phyloP scores from a whole-genome alignment of 2,329 filamentous ascomycete genomes.

The Colletotrichum orchidophilum region DNA sequence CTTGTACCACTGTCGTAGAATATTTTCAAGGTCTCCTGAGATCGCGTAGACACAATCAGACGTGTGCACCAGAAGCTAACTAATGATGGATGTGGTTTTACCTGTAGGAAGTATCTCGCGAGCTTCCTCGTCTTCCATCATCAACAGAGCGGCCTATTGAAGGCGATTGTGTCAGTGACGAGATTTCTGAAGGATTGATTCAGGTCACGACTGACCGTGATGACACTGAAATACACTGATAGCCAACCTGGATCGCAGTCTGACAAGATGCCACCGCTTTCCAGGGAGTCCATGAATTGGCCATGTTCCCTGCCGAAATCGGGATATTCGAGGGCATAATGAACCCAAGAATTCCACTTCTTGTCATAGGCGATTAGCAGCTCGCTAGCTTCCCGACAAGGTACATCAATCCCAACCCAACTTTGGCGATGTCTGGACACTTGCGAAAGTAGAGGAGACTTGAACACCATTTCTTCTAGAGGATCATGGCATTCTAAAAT shows the following conservation, averaged over 20 bases:
- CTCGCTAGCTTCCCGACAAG: slow-evolving; percentile 39
- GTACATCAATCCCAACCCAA: neutral
- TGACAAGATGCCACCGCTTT: neutral
- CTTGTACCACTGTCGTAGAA: slow-evolving; percentile 32
- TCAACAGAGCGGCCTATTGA: slow-evolving; percentile 14
- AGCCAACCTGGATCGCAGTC: slow-evolving; percentile 29
- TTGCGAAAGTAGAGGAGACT: neutral
- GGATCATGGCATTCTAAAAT: neutral
- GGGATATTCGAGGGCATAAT: slow-evolving; percentile 36
- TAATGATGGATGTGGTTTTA: neutral
- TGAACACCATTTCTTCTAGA: neutral
- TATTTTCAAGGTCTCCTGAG: neutral
- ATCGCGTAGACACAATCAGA: neutral
- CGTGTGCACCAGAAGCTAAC: neutral
- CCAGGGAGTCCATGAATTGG: slow-evolving; percentile 10
- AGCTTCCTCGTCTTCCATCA: slow-evolving; percentile 23
- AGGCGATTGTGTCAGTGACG: neutral
- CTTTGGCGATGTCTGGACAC: neutral
- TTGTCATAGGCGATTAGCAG: slow-evolving; percentile 24
- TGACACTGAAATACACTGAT: slow-evolving; percentile 35
- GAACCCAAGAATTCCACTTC: slow-evolving; percentile 36
- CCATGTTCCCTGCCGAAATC: slow-evolving; percentile 27
- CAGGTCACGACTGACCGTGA: slow-evolving; percentile 11
- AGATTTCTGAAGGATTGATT: too few relatives aligned
- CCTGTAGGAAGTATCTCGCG: neutral